Conservation (phyloP, 2,329 filamentous ascomycete species). For the Alternaria burnsii region DNA sequence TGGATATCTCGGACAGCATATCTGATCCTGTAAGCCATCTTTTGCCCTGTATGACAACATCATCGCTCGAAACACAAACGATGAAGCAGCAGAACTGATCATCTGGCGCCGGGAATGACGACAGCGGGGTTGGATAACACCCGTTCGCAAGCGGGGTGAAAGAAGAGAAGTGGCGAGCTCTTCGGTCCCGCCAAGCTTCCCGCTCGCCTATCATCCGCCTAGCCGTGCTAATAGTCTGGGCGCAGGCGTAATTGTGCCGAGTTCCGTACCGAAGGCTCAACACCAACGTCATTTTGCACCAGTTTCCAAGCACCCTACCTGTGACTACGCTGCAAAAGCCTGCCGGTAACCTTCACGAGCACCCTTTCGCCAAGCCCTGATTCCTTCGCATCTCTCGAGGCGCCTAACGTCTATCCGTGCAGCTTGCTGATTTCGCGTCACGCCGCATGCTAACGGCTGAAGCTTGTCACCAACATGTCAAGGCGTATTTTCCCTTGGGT, state of each 20-base stretch:
- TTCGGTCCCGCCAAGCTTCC: slow-evolving; percentile 13
- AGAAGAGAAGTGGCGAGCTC: slow-evolving; percentile 6
- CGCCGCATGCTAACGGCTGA: slow-evolving; percentile 29
- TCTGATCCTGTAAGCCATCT: background rate
- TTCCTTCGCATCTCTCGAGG: slow-evolving; percentile 12
- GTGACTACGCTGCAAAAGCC: slow-evolving; percentile 1
- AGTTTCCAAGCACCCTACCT: slow-evolving; percentile 16
- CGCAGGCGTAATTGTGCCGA: slow-evolving; percentile 23
- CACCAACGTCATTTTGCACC: slow-evolving; percentile 27
- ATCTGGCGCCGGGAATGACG: slow-evolving; percentile 9
- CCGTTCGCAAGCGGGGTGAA: slow-evolving; percentile 9
- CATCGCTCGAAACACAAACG: background rate
- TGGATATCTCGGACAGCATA: slow-evolving; percentile 15
- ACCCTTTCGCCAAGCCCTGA: slow-evolving; percentile 26
- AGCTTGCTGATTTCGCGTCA: slow-evolving; percentile 22
- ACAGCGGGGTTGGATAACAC: slow-evolving; percentile 4
- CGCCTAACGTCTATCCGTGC: slow-evolving; percentile 3
- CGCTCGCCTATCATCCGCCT: slow-evolving; percentile 29
- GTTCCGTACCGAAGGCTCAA: slow-evolving; percentile 18
- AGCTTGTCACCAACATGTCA: slow-evolving; percentile 31
- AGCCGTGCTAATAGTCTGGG: slow-evolving; percentile 24
- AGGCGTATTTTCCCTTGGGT: slow-evolving; percentile 21
- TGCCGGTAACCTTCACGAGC: slow-evolving; percentile 21
- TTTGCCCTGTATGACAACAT: background rate
- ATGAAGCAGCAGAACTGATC: background rate